These are phyloP conservation scores for Fusarium irregulare DNA, from an alignment of 2,329 filamentous ascomycete genomes.

Conservation along the genomic window DNA sequence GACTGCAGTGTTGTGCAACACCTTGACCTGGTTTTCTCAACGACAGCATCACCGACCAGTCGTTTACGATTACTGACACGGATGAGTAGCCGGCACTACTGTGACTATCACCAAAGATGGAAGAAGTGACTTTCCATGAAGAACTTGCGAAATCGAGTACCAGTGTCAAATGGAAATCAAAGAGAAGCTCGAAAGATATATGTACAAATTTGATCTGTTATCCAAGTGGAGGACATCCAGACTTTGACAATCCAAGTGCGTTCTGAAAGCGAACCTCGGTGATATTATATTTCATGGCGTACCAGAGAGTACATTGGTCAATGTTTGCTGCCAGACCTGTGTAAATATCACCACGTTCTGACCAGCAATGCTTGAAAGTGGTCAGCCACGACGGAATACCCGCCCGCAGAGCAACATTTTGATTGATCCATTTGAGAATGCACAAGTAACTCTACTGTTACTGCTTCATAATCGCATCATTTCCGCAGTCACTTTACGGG, in stretches of 20 bases:
- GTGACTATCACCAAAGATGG: not conserved
- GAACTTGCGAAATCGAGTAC: not conserved
- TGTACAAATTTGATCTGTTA: not conserved
- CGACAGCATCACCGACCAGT: not conserved
- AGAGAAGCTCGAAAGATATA: conserved; percentile 6
- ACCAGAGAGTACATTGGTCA: not conserved
- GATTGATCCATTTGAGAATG: not conserved
- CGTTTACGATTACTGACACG: conserved; percentile 5
- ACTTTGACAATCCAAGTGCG: not conserved
- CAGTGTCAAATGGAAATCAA: not conserved
- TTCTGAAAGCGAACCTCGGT: not conserved
- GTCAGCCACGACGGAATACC: not conserved
- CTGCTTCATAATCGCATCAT: not conserved
- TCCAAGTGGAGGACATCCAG: not conserved
- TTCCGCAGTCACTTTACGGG: not conserved
- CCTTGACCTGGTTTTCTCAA: conserved; percentile 7
- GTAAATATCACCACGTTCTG: not conserved
- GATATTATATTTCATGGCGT: not conserved
- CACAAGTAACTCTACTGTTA: not conserved
- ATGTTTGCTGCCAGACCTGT: not conserved
- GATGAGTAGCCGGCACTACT: conserved; percentile 1
- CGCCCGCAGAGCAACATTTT: not conserved
- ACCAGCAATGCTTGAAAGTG: not conserved
- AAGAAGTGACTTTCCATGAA: conserved; percentile 4
- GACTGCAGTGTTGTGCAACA: conserved; percentile 16